These are phyloP conservation scores for Chrysoporthe puriensis DNA, from an alignment of 2,329 filamentous ascomycete species.

Conservation along the genomic window DNA sequence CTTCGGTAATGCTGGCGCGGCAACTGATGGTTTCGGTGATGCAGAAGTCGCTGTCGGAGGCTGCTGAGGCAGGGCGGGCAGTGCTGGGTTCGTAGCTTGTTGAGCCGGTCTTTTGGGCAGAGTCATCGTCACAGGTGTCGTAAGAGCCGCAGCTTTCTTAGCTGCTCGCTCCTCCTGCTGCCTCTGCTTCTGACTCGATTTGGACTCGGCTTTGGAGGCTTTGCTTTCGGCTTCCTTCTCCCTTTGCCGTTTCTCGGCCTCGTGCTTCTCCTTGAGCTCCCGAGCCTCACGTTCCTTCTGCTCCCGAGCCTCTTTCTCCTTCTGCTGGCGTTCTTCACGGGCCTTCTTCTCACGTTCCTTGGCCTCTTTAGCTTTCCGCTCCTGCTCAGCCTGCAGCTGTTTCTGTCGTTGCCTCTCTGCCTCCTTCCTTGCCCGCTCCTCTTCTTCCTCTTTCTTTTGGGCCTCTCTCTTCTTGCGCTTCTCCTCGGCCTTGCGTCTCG, in stretches of 20 bases:
- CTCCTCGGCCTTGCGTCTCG: slow-evolving; percentile 81
- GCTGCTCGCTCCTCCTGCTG: slow-evolving; percentile 50
- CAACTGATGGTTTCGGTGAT: slow-evolving; percentile 79
- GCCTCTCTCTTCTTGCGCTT: slow-evolving; percentile 90
- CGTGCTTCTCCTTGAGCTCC: slow-evolving; percentile 59
- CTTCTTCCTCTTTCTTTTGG: slow-evolving; percentile 87
- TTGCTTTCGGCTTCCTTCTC: slow-evolving; percentile 49
- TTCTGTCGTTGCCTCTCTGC: slow-evolving; percentile 82
- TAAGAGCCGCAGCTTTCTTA: slow-evolving; percentile 44
- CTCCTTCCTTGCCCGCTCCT: slow-evolving; percentile 83
- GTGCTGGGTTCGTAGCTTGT: slow-evolving; percentile 43
- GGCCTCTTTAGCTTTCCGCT: slow-evolving; percentile 79
- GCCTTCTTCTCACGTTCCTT: slow-evolving; percentile 83
- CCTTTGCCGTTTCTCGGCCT: slow-evolving; percentile 62
- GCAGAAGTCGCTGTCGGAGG: slow-evolving; percentile 59
- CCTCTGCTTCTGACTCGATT: slow-evolving; percentile 47
- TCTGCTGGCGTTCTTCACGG: slow-evolving; percentile 80
- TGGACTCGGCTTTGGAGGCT: slow-evolving; percentile 44
- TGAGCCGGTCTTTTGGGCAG: slow-evolving; percentile 48
- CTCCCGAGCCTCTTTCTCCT: slow-evolving; percentile 72
- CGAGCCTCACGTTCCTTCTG: slow-evolving; percentile 66
- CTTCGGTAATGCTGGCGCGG: slow-evolving; percentile 82
- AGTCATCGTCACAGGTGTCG: slow-evolving; percentile 38
- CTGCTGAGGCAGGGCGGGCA: slow-evolving; percentile 63
- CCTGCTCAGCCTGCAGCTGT: slow-evolving; percentile 81